phyloP scores from a whole-genome alignment of 2,329 filamentous ascomycete species.

The Tolypocladium tropicale region DNA sequence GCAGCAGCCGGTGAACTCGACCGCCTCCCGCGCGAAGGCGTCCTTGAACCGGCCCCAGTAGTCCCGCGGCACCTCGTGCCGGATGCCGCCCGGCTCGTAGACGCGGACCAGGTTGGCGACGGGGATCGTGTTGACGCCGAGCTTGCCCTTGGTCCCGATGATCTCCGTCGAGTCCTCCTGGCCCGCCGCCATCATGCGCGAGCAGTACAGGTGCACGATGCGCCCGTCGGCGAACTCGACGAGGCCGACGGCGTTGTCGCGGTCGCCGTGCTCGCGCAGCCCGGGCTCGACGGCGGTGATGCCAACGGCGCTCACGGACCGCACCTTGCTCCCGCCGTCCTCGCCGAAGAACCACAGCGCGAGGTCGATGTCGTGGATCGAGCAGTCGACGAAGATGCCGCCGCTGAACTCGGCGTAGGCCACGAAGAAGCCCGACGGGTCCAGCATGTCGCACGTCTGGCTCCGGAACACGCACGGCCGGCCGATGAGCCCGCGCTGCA shows the following conservation, averaged over 20 bases:
- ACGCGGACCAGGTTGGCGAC: slow-evolving; percentile 42
- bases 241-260: slow-evolving; percentile 33
- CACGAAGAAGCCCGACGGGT: slow-evolving; percentile 57
- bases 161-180: slow-evolving; percentile 60
- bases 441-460: slow-evolving; percentile 58
- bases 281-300: slow-evolving; percentile 17
- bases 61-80: slow-evolving; percentile 47
- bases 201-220: slow-evolving; percentile 54
- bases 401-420: slow-evolving; percentile 53
- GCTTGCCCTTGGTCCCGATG: slow-evolving; percentile 55
- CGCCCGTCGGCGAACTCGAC: slow-evolving; percentile 55
- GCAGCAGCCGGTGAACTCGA: slow-evolving; percentile 50
- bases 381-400: slow-evolving; percentile 62
- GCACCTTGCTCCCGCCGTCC: slow-evolving; percentile 11
- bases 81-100: slow-evolving; percentile 35
- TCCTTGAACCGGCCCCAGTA: slow-evolving; percentile 54
- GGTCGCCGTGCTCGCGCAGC: slow-evolving; percentile 15
- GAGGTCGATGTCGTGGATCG: slow-evolving; percentile 52
- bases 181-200: slow-evolving; percentile 57
- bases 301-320: slow-evolving; percentile 16
- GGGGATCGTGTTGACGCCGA: slow-evolving; percentile 50
- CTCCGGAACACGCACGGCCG: slow-evolving; percentile 49
- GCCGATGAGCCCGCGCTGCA: slow-evolving; percentile 45
- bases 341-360: slow-evolving; percentile 19
- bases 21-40: slow-evolving; percentile 53